Percentiles rank a stretch among this genome's conserved stretches.
Conservation (phyloP, 164 flowering plant species). For the Hamamelis virginiana region DNA sequence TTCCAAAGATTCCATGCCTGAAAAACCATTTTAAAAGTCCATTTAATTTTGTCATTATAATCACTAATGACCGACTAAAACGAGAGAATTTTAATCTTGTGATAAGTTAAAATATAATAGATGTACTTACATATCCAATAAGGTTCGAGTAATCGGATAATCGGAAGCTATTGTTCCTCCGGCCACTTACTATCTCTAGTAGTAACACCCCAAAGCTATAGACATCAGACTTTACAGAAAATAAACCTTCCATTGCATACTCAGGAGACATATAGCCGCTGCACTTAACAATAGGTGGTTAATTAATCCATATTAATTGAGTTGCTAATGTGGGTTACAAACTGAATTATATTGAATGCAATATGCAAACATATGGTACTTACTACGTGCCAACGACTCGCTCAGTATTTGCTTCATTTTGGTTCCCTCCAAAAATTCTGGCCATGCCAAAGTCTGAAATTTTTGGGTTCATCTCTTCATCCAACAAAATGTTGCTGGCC, state of each 20-base stretch:
- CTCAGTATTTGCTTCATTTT: conserved; percentile 46
- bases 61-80: no score
- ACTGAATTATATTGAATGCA: not conserved
- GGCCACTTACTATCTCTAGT: conserved; percentile 47
- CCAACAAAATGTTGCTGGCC: no score
- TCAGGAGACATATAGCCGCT: conserved; percentile 69
- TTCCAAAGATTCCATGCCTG: conserved; percentile 62
- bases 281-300: conserved; percentile 6
- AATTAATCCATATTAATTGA: not conserved
- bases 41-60: no score
- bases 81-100: no score
- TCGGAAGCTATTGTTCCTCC: conserved; percentile 41
- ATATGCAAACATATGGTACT: conserved; percentile 18
- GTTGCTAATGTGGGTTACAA: not conserved
- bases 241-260: conserved; percentile 60
- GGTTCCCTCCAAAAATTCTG: conserved; percentile 7
- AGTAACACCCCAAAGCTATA: conserved; percentile 57
- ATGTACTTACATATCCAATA: conserved; percentile 37
- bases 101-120: not conserved
- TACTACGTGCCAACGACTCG: conserved; percentile 72
- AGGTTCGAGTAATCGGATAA: conserved; percentile 30
- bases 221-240: conserved; percentile 57
- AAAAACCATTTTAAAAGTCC: conserved; percentile 10
- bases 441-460: conserved; percentile 94
- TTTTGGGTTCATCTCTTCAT: conserved; percentile 47